A percentile compares a stretch with the other conserved stretches of the same genome.
Conservation (phyloP, 768 basidiomycete genomes). For the Auriscalpium vulgare region DNA sequence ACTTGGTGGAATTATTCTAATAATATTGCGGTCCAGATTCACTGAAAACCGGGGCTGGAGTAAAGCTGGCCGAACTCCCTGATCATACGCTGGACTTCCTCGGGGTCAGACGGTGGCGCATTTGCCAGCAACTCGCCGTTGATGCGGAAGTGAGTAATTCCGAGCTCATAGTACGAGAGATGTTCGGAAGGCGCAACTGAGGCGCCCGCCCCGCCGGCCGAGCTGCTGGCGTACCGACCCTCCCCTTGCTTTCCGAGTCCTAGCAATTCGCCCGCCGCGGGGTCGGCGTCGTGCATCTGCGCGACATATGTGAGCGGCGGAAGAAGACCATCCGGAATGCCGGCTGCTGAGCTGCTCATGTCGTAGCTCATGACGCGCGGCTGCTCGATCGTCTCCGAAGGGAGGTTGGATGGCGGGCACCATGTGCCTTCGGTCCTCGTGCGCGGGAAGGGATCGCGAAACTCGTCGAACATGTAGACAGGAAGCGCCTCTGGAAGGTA, state of each 20-base stretch:
- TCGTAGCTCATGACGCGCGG: not conserved
- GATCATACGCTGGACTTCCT: not conserved
- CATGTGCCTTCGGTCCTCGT: not conserved
- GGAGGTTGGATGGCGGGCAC: not conserved
- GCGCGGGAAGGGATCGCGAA: not conserved
- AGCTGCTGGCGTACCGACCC: not conserved
- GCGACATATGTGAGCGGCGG: not conserved
- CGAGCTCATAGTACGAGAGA: not conserved
- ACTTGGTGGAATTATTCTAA: not conserved
- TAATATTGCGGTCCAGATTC: not conserved
- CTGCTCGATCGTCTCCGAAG: not conserved
- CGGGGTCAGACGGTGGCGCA: not conserved
- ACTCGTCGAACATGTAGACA: not conserved
- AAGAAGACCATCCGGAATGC: not conserved
- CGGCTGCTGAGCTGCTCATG: not conserved
- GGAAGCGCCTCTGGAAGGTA: not conserved
- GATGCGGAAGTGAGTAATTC: not conserved
- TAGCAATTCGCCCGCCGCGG: not conserved
- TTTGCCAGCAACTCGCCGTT: not conserved
- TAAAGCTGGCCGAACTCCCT: not conserved
- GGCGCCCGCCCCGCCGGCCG: not conserved
- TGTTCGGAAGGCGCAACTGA: not conserved
- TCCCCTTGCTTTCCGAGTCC: too few species aligned
- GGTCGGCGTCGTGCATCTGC: not conserved
- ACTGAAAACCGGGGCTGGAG: not conserved